A percentile compares a stretch with the other conserved stretches of the same genome.
These are phyloP conservation scores for Groenewaldozyma auringiensis DNA, from an alignment of 1,139 yeast genomes.

Conservation along the genomic window DNA sequence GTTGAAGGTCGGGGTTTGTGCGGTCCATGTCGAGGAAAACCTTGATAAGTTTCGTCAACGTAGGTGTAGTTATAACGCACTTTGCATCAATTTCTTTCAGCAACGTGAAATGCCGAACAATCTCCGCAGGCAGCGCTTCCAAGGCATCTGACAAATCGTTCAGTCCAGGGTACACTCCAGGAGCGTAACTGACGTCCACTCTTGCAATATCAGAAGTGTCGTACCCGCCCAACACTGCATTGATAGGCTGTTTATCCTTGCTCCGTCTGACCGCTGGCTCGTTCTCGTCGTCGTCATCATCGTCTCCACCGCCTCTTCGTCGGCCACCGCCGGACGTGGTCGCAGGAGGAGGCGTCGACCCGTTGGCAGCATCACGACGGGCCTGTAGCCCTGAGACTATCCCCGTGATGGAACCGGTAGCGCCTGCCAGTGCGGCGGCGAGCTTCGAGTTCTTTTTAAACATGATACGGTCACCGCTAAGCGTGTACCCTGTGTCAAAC, in stretches of 20 bases:
- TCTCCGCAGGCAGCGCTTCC: constrained; percentile 81
- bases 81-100: constrained; percentile 93
- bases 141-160: constrained; percentile 88
- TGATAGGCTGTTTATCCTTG: background rate
- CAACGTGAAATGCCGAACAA: constrained; percentile 77
- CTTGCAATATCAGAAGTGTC: background rate
- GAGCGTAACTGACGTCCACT: background rate
- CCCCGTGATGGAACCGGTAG: background rate
- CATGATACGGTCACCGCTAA: background rate
- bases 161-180: constrained; percentile 63
- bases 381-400: background rate
- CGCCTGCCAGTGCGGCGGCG: background rate
- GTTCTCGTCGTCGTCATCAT: background rate
- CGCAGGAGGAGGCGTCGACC: no score
- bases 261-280: background rate
- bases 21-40: constrained; percentile 33
- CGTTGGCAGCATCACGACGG: background rate
- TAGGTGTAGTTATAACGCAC: constrained; percentile 69
- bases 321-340: no score
- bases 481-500: background rate
- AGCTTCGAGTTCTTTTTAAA: background rate
- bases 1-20: constrained; percentile 10
- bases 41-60: constrained; percentile 51
- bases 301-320: background rate
- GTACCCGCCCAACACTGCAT: background rate